Conservation (phyloP, 768 basidiomycete genomes). For the Trametes cubensis region DNA sequence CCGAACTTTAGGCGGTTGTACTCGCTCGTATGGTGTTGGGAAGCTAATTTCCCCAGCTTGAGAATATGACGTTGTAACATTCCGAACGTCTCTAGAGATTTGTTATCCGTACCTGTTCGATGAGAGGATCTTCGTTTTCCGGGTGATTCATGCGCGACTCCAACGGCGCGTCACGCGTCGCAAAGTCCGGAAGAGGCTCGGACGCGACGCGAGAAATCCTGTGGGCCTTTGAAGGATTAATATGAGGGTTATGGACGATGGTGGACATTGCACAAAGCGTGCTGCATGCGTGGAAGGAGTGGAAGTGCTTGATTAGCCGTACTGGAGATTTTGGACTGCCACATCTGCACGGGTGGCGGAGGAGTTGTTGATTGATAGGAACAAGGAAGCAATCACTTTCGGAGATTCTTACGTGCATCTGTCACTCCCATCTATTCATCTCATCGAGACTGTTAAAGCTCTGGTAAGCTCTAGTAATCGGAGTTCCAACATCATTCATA, state of each 20-base stretch:
- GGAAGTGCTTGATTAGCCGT: background rate
- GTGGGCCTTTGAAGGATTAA: background rate
- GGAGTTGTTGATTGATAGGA: constrained; percentile 20
- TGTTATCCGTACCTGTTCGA: constrained; percentile 15
- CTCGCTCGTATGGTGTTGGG: constrained; percentile 73
- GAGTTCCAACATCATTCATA: constrained; percentile 11
- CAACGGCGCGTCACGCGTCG: background rate
- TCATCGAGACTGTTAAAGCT: background rate
- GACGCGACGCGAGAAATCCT: constrained; percentile 19
- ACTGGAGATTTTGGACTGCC: background rate
- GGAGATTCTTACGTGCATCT: constrained; percentile 3
- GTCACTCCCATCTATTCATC: background rate
- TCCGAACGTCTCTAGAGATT: background rate
- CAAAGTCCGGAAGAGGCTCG: background rate
- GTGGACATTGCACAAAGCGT: constrained; percentile 5
- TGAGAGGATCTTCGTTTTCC: constrained; percentile 5
- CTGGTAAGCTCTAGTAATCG: constrained; percentile 10
- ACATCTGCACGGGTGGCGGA: constrained; percentile 6
- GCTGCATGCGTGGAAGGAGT: constrained; percentile 1
- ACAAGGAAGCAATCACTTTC: constrained; percentile 8
- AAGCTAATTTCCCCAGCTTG: constrained; percentile 61
- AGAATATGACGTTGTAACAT: background rate
- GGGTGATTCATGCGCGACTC: background rate
- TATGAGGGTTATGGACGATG: constrained; percentile 1
- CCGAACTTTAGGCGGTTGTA: constrained; percentile 75